Evolutionary conservation across 1,139 yeast species (phyloP), one percentile per base, ranked within the genome.

Genomic region (Magnusiomyces suaveolens): DNA sequence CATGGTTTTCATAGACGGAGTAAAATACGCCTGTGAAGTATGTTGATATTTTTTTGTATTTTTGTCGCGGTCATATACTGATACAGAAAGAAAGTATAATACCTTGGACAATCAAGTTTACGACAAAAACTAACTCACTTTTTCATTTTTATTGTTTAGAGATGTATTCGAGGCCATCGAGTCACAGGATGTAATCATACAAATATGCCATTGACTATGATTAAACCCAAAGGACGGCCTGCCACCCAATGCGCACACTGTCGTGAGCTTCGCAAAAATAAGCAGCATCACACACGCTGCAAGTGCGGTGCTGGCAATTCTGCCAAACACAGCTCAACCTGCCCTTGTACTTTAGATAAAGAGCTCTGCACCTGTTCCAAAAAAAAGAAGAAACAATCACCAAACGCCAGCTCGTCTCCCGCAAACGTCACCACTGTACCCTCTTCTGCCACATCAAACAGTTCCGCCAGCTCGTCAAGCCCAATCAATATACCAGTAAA

Each of bases 201-300:
- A 0, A 96, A 92, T 63, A 88, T 86, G 66, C 95, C 95, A 2
- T 73, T 92, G 60, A 84, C 87, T 66, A 84, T 85, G 87, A 90
- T 92, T 68, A 90, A 90, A 67, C 96, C 96, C 14, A 92, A 90
- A 67, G 98, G 98, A 2, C 76, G 98, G 54, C 98, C 98, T 0
- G 82, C 96, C 0, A 83, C 96, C 2, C 96, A 89, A 66, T 90
- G 97, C 64, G 76, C 78, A 47, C 95, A 87, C 66, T 90, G 97
- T 67, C 82, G 92, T 58, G 92, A 85, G 56, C 81, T 83, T 63
- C 75, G 96, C 48, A 85, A 84, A 66, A 68, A 75, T 58, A 84
- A 83, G 62, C 81, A 83, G 61, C 72, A 83, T 8, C 95, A 87
- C 66, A 80, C 83, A 16, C 71, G 79, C 51, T 89, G 97, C 68